These are phyloP conservation scores for Escovopsis weberi DNA, from an alignment of 2,329 filamentous ascomycete genomes.

Conservation along the genomic window DNA sequence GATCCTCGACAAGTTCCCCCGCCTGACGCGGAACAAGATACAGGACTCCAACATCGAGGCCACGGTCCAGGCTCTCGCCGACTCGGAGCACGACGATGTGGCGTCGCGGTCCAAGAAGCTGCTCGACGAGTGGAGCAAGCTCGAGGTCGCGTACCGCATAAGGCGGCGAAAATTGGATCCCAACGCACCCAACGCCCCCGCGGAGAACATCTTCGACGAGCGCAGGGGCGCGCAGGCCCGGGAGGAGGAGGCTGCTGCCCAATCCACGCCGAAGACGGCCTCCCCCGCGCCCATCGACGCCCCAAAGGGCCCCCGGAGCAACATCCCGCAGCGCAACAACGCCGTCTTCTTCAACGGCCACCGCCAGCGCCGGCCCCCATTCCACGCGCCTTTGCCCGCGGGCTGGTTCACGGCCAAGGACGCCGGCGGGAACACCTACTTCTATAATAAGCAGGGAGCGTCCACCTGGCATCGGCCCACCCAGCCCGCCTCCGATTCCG, in stretches of 20 bases:
- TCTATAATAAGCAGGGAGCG: slow-evolving; percentile 63
- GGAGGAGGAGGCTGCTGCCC: slow-evolving; percentile 24
- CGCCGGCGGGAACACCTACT: slow-evolving; percentile 60
- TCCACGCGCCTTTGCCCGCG: slow-evolving; percentile 47
- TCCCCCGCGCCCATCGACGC: slow-evolving; percentile 34
- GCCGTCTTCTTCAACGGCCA: slow-evolving; percentile 33
- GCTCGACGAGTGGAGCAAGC: slow-evolving; percentile 72
- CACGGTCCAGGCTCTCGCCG: slow-evolving; percentile 54
- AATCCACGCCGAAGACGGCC: slow-evolving; percentile 24
- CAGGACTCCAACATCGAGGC: slow-evolving; percentile 89
- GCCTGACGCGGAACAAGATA: slow-evolving; percentile 92
- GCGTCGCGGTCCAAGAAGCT: slow-evolving; percentile 55
- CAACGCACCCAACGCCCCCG: slow-evolving; percentile 44
- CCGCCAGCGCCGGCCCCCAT: slow-evolving; percentile 39
- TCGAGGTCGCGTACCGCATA: slow-evolving; percentile 86
- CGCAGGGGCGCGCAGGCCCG: slow-evolving; percentile 37
- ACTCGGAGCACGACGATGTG: slow-evolving; percentile 60
- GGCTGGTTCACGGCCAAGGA: slow-evolving; percentile 77
- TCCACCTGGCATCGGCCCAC: slow-evolving; percentile 76
- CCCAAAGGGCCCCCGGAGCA: slow-evolving; percentile 47
- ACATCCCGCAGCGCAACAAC: slow-evolving; percentile 36
- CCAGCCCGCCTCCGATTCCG: slow-evolving; percentile 33
- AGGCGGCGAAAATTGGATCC: slow-evolving; percentile 76
- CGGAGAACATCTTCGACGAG: slow-evolving; percentile 44
- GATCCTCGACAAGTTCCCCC: slow-evolving; percentile 76